Conservation (phyloP, 2,329 filamentous ascomycete genomes). For the Lachnellula willkommii region DNA sequence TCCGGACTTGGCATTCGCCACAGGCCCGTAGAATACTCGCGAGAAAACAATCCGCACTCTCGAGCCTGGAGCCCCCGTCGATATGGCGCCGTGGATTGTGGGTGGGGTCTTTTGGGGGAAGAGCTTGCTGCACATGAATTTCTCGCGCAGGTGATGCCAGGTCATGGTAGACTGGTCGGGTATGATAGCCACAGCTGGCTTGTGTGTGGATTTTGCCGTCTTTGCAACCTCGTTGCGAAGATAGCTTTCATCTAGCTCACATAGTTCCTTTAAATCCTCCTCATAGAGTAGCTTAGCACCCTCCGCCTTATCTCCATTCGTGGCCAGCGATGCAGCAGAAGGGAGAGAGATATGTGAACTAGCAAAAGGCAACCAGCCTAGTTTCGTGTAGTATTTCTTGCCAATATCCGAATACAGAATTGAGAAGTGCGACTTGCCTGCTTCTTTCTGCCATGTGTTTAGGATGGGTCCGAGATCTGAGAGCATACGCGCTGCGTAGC, state of each 20-base stretch:
- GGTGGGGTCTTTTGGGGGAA: constrained; percentile 47
- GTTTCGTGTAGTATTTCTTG: constrained; percentile 69
- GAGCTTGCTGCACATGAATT: constrained; percentile 65
- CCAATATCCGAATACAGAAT: constrained; percentile 85
- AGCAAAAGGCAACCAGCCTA: constrained; percentile 70
- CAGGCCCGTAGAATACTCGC: constrained; percentile 56
- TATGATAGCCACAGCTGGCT: constrained; percentile 52
- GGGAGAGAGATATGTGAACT: constrained; percentile 66
- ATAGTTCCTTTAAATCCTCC: constrained; percentile 53
- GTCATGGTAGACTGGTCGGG: constrained; percentile 63
- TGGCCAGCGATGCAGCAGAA: constrained; percentile 32
- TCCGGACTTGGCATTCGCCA: constrained; percentile 39
- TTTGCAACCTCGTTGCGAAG: constrained; percentile 43
- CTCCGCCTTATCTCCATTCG: constrained; percentile 15
- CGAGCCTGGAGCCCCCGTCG: constrained; percentile 42
- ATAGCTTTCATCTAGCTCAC: constrained; percentile 57
- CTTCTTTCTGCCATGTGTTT: constrained; percentile 46
- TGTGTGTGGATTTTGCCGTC: constrained; percentile 38
- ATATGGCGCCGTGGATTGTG: constrained; percentile 64
- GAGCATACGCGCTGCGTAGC: constrained; percentile 76
- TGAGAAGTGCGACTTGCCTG: constrained; percentile 55
- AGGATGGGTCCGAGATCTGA: constrained; percentile 54
- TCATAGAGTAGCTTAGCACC: constrained; percentile 42
- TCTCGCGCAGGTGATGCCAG: constrained; percentile 78
- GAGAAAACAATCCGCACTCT: constrained; percentile 74